A percentile compares a stretch with the other conserved stretches of the same genome.
These are phyloP conservation scores for Gaeumannomyces tritici DNA, from an alignment of 2,329 filamentous ascomycete species.

Conservation along the genomic window DNA sequence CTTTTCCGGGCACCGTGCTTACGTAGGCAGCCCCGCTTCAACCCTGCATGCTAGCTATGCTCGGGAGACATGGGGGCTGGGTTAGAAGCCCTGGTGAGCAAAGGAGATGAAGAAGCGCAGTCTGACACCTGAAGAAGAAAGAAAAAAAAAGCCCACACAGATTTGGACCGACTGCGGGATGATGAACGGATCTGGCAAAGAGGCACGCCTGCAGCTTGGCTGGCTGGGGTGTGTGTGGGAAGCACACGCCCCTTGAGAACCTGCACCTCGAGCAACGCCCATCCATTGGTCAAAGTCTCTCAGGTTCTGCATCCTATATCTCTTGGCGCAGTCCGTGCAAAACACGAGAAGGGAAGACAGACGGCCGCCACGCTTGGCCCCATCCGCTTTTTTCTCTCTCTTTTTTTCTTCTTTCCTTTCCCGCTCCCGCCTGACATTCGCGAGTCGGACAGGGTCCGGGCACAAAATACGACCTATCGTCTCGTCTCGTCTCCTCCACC, in stretches of 20 bases:
- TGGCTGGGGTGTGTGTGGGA: background rate
- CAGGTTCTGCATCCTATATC: background rate
- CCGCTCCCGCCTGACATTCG: background rate
- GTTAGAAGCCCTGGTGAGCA: background rate
- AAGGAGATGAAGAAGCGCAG: background rate
- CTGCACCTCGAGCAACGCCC: background rate
- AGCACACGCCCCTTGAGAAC: background rate
- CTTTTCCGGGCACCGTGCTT: too few species aligned
- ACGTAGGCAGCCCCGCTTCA: too few species aligned
- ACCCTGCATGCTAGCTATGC: too few species aligned
- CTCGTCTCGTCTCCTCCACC: background rate
- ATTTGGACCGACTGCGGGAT: too few species aligned
- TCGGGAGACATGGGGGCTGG: too few species aligned
- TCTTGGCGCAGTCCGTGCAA: background rate
- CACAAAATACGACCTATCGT: background rate
- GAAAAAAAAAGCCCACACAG: background rate
- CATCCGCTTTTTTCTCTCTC: background rate
- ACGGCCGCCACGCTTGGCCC: background rate
- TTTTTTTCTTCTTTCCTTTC: background rate
- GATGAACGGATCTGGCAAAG: too few species aligned
- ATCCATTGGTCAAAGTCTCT: background rate
- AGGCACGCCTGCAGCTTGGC: background rate
- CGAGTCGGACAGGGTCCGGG: background rate
- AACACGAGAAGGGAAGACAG: background rate
- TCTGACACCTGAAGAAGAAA: too few species aligned